Evolutionary conservation across 2,329 filamentous ascomycete genomes (phyloP), one percentile per base, ranked within the genome.

Genomic region (Sporothrix curviconia): DNA sequence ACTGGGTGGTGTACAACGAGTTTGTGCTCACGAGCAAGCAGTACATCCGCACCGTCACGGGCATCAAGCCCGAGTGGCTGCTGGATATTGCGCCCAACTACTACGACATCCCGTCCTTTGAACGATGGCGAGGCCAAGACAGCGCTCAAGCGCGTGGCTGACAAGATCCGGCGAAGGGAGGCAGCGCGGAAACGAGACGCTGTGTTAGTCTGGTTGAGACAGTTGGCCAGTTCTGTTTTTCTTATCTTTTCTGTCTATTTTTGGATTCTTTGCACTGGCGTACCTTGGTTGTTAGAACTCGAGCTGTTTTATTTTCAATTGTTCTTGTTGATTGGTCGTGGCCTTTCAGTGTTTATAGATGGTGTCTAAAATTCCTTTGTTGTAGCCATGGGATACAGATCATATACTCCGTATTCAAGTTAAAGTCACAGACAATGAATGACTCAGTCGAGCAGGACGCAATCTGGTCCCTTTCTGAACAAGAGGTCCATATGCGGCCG

Each of bases 1-100:
- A 99, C 64, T 99, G 94, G 94, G 90, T 99, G 25, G 77, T 99
- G 25, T 99, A 99, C 75, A 96, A 97, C 67, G 95, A 99, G 70
- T 99, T 97, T 68, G 94, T 99, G 12, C 82, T 99, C 57, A 99
- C 94, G 1, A 94, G 89, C 55, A 96, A 99, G 81, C 95, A 97
- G 75, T 99, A 96, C 71, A 92, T 99, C 66, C 84, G 95, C 58
- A 96, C 90, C 0, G 90, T 96, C 49, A 97, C 92, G 12, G 85
- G 89, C 30, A 87, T 99, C 56, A 88, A 89, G 70, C 89, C 92
- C 0, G 94, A 99, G 72, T 99, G 94, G 94, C 76, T 99, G 61
- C 70, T 97, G 72, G 94, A 99, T 72, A 95, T 97, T 63, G 91
- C 94, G 4, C 92, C 92, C 2, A 83, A 80, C 17, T 99, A 99